These are phyloP conservation scores for Trapa incisa DNA, from an alignment of 345 rosid species.

Conservation along the genomic window DNA sequence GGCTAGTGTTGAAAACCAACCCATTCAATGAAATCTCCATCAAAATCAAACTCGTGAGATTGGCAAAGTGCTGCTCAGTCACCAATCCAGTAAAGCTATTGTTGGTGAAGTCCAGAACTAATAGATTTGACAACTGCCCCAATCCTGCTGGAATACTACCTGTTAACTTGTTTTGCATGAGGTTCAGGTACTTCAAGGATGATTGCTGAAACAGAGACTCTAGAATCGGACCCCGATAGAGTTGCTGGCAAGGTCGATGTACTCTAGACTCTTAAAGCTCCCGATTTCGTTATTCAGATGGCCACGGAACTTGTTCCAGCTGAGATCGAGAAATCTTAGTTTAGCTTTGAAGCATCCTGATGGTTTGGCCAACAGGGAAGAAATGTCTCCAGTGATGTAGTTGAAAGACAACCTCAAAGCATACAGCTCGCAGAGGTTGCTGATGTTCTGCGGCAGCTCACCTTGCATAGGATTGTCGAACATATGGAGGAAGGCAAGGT, in stretches of 20 bases:
- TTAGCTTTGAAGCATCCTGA: neutral
- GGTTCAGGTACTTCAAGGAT: constrained; percentile 5
- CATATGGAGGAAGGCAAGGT: neutral
- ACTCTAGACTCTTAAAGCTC: constrained; percentile 4
- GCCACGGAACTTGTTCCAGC: constrained; percentile 3
- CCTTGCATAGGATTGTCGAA: neutral
- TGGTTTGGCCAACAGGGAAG: neutral
- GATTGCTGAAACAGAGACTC: neutral
- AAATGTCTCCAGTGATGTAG: constrained; percentile 1
- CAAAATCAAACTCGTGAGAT: neutral
- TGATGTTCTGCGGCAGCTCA: neutral
- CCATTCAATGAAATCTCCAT: neutral
- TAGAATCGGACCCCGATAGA: constrained; percentile 19
- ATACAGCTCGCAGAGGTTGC: constrained; percentile 3
- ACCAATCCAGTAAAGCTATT: neutral
- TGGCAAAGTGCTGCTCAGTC: neutral
- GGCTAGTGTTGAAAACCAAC: neutral
- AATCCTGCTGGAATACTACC: constrained; percentile 13
- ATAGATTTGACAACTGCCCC: constrained; percentile 7
- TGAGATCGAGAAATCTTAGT: neutral
- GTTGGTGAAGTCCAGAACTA: neutral
- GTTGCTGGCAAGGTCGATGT: neutral
- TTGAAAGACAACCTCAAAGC: fast-evolving
- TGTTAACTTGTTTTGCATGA: constrained; percentile 8
- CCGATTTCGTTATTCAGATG: constrained; percentile 8